A percentile compares a stretch with the other conserved stretches of the same genome.
phyloP scores from a whole-genome alignment of 2,329 filamentous ascomycete species.

The Pseudodiploospora longispora region DNA sequence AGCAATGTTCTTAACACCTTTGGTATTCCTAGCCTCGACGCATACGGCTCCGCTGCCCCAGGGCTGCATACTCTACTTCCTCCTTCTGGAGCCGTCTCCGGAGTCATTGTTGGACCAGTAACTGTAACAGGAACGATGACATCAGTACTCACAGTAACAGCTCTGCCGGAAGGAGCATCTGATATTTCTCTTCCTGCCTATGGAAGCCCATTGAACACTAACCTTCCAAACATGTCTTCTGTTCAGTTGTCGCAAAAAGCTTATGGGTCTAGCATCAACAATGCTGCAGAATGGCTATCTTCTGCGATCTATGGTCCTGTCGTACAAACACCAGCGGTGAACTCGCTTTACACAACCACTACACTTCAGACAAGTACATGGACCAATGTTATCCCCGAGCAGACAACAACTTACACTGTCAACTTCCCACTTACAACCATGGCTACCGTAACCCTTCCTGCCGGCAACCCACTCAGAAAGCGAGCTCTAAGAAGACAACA shows the following conservation, averaged over 20 bases:
- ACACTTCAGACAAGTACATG: constrained; percentile 28
- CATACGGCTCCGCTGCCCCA: constrained; percentile 14
- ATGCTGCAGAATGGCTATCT: constrained; percentile 1
- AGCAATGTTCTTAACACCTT: constrained; percentile 8
- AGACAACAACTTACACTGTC: constrained; percentile 32
- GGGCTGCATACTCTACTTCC: constrained; percentile 4
- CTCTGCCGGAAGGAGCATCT: constrained; percentile 10
- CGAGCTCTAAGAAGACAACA: constrained; percentile 20
- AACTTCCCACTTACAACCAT: constrained; percentile 31
- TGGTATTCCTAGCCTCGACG: constrained; percentile 16
- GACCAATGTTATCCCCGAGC: constrained; percentile 29
- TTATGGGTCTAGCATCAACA: constrained; percentile 17
- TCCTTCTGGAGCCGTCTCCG: constrained; percentile 14
- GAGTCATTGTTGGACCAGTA: constrained; percentile 12
- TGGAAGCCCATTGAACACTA: constrained; percentile 9
- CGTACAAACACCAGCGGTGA: constrained; percentile 14
- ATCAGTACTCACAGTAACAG: constrained; percentile 16
- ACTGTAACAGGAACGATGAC: constrained; percentile 15
- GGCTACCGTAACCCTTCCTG: constrained; percentile 22
- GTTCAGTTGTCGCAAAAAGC: constrained; percentile 11
- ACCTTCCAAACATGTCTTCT: constrained; percentile 8
- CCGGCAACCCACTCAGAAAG: constrained; percentile 9
- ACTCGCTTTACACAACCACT: constrained; percentile 6
- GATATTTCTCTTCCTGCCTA: constrained; percentile 12
- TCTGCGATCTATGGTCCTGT: constrained; percentile 16